Percentiles rank a stretch among this genome's conserved stretches.
These are phyloP conservation scores for Dactylellina drechsleri DNA, from an alignment of 2,329 filamentous ascomycete genomes.

Conservation along the genomic window DNA sequence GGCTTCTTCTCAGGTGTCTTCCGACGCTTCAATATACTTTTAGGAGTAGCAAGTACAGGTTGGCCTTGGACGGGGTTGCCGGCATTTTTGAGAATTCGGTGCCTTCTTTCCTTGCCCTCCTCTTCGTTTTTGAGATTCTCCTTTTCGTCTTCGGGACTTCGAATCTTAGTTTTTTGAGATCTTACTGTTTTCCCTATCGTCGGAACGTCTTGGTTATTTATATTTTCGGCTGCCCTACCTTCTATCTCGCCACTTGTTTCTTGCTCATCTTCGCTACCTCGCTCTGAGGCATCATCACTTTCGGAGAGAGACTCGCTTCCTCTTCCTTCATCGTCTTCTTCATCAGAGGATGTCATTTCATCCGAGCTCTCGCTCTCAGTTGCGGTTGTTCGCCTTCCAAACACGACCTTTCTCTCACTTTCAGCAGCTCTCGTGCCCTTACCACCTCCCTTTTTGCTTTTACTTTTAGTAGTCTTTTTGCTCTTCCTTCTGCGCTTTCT, in stretches of 20 bases:
- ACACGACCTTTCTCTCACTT: not conserved
- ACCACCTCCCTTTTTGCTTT: not conserved
- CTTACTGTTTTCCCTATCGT: not conserved
- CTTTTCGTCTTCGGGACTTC: conserved; percentile 4
- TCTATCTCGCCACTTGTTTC: not conserved
- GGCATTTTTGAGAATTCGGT: too few species aligned
- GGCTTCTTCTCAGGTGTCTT: not conserved
- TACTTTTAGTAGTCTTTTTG: not conserved
- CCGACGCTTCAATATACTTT: not conserved
- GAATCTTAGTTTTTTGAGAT: not conserved
- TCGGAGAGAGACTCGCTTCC: not conserved
- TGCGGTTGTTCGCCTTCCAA: too few species aligned
- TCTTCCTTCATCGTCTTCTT: too few species aligned
- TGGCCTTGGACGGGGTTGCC: too few species aligned
- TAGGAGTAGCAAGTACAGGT: too few species aligned
- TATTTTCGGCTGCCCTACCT: not conserved
- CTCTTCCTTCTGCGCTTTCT: not conserved
- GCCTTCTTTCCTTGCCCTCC: not conserved
- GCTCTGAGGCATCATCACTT: not conserved
- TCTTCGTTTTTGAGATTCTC: not conserved
- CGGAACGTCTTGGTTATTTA: not conserved
- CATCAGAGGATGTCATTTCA: not conserved
- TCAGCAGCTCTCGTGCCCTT: conserved; percentile 12
- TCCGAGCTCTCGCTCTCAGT: not conserved
- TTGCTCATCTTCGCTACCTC: not conserved